These are phyloP conservation scores for Theileria parva DNA, from an alignment of 169 alveolate genomes.

Conservation along the genomic window DNA sequence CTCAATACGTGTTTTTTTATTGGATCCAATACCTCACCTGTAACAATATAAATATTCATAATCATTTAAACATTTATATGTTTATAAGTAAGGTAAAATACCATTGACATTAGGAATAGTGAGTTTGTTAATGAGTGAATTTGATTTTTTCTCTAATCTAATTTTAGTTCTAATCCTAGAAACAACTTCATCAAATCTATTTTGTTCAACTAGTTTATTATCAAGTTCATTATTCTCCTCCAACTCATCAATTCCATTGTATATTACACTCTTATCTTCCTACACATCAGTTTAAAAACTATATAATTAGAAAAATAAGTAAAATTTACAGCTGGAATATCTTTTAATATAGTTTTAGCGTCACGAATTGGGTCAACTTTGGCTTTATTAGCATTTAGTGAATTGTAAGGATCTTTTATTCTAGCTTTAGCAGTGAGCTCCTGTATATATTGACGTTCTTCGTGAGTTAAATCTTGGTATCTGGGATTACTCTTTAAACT, in stretches of 20 bases:
- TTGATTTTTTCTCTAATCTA: slow-evolving; percentile 70
- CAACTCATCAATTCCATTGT: slow-evolving; percentile 4
- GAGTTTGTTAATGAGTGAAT: slow-evolving; percentile 68
- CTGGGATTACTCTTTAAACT: slow-evolving; percentile 13
- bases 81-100: background rate
- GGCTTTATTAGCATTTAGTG: slow-evolving; percentile 63
- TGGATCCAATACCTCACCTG: slow-evolving; percentile 70
- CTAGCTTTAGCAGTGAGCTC: slow-evolving; percentile 65
- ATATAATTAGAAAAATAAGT: slow-evolving; percentile 17
- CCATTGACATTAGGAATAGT: slow-evolving; percentile 73
- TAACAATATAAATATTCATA: background rate
- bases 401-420: slow-evolving; percentile 60
- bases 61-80: background rate
- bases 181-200: slow-evolving; percentile 74
- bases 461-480: slow-evolving; percentile 75
- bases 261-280: background rate
- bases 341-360: slow-evolving; percentile 66
- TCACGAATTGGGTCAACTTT: slow-evolving; percentile 71
- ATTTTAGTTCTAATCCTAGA: slow-evolving; percentile 74
- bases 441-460: slow-evolving; percentile 68
- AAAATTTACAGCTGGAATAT: slow-evolving; percentile 26
- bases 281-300: background rate
- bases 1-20: slow-evolving; percentile 71
- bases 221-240: slow-evolving; percentile 22
- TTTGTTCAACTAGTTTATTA: slow-evolving; percentile 54